Percentiles rank a stretch among this genome's conserved stretches.
These are phyloP conservation scores for Ascochyta viciae-villosae DNA, from an alignment of 2,329 filamentous ascomycete species.

Conservation along the genomic window DNA sequence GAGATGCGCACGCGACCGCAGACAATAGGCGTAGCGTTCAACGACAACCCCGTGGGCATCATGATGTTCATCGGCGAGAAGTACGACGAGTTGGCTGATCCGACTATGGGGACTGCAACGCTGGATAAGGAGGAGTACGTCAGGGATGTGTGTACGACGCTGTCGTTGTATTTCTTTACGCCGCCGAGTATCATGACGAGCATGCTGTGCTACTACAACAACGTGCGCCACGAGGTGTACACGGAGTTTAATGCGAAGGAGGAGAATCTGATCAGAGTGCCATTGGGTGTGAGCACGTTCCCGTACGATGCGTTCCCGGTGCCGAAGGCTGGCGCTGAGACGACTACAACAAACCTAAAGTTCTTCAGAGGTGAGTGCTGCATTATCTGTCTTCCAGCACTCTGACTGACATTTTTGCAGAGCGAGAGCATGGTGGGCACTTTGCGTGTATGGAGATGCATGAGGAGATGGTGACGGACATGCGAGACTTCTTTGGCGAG, in stretches of 20 bases:
- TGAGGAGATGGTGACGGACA: constrained; percentile 31
- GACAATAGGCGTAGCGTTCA: constrained; percentile 52
- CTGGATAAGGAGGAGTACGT: constrained; percentile 41
- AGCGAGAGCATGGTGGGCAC: constrained; percentile 31
- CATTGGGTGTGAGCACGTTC: constrained; percentile 50
- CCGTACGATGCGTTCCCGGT: constrained; percentile 49
- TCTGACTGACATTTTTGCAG: constrained; percentile 17
- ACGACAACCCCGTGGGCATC: constrained; percentile 55
- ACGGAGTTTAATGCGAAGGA: constrained; percentile 44
- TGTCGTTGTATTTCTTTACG: constrained; percentile 49
- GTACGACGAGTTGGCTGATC: constrained; percentile 50
- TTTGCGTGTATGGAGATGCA: constrained; percentile 40
- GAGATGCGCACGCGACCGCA: constrained; percentile 54
- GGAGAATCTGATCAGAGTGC: constrained; percentile 49
- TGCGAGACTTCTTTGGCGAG: constrained; percentile 32
- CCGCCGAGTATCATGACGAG: constrained; percentile 47
- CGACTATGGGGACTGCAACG: constrained; percentile 31
- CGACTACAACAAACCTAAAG: constrained; percentile 49
- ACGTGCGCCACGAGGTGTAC: constrained; percentile 49
- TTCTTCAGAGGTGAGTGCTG: constrained; percentile 39
- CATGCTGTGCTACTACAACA: constrained; percentile 51
- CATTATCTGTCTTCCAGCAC: background rate
- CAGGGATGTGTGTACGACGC: constrained; percentile 36
- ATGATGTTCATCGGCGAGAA: constrained; percentile 56
- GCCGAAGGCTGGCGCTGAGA: constrained; percentile 41